phyloP scores from a whole-genome alignment of 164 flowering plant species.

The Umbilicus rupestris region DNA sequence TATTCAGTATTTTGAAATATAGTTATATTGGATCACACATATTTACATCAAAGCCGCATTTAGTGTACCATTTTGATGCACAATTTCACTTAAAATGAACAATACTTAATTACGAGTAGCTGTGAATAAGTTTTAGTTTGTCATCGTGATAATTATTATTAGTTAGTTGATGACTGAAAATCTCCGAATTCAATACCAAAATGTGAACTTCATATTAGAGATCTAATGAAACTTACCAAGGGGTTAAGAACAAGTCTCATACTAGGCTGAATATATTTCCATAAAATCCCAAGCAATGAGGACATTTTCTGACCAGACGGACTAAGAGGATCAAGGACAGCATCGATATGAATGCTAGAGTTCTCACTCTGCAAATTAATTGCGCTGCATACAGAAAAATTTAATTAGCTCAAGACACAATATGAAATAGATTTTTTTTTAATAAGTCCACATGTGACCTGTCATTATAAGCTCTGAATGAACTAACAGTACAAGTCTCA shows the following conservation, averaged over 20 bases:
- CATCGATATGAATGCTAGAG: conserved; percentile 83
- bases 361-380: conserved; percentile 51
- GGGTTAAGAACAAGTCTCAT: conserved; percentile 95
- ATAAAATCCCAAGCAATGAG: conserved; percentile 57
- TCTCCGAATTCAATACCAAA: background rate
- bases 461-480: background rate
- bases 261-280: conserved; percentile 71
- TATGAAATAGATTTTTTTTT: background rate
- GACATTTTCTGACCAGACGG: conserved; percentile 76
- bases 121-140: background rate
- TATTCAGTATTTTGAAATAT: no score
- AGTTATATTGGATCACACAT: no score
- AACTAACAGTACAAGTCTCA: background rate
- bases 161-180: background rate
- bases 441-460: no score
- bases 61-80: no score
- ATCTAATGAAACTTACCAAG: conserved; percentile 37
- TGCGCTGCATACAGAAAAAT: conserved; percentile 46
- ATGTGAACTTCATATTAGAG: background rate
- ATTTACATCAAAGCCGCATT: no score
- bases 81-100: no score
- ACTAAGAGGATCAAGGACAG: conserved; percentile 93
- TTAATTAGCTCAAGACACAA: conserved; percentile 2
- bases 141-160: background rate
- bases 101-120: no score